Evolutionary conservation across 805 yeast genomes (phyloP), one percentile per base, ranked within the genome.

Genomic region (Yamadazyma sp.): DNA sequence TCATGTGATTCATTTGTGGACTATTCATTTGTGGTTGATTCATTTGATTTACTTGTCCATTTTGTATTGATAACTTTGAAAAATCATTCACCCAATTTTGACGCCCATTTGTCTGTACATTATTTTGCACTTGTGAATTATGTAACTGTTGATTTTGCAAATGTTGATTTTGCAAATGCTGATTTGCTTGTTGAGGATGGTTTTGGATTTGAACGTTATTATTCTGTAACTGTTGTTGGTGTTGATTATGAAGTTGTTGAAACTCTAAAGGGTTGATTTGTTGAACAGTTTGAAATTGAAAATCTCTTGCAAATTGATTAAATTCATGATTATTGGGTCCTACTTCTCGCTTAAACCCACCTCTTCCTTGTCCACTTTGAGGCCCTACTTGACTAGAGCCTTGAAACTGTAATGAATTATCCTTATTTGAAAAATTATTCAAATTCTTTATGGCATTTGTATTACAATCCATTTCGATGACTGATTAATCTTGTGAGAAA

Each of bases 381-480:
- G 8, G 22, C 4, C 21, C 14, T 31, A 10, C 28, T 17, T 7
- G 29, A 4, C 13, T n/a, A 15, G 18, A 30, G 17, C 14, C 40
- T 19, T 35, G 38, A 28, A 59, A 52, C 30, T 60, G 65, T 10
- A 70, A 50, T 6, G 74, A 60, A 34, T 46, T 57, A 44, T 71
- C 76, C 23, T 64, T 37, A 36, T 63, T 66, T 0, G 73, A 42
- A 36, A 67, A 72, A 35, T 62, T 59, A 13, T 65, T 45, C 24
- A 72, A 51, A 50, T 65, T 69, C 42, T 55, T 55, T 23, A 72
- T 47, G 10, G 76, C 75, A 40, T 62, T 70, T 4, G 66, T 53
- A 16, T 75, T 71, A 55, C 78, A 73, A 13, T 69, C 58, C 59
- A 39, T 63, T n/a, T n/a, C n/a, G n/a, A n/a, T n/a, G n/a, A n/a